Conservation (phyloP, 208 protist genomes). For the Naegleria lovaniensis region DNA sequence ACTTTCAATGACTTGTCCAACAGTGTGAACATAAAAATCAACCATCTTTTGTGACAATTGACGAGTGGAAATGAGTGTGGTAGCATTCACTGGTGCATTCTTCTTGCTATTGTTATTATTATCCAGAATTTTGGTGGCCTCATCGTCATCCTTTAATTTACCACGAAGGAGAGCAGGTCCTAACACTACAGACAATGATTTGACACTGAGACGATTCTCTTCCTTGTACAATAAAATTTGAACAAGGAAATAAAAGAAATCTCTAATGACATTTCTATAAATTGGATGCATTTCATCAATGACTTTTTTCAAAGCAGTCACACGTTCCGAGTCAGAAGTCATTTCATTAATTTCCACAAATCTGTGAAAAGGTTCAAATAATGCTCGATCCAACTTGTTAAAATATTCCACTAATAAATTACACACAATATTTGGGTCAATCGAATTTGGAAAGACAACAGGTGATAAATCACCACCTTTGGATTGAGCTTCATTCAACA, state of each 20-base stretch:
- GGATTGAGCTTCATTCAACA: not conserved
- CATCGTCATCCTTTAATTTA: not conserved
- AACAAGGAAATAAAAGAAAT: not conserved
- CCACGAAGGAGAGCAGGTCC: not conserved
- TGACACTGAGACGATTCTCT: not conserved
- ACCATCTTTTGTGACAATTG: conserved; percentile 7
- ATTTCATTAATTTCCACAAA: not conserved
- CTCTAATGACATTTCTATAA: not conserved
- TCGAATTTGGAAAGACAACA: conserved; percentile 5
- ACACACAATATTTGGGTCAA: conserved; percentile 11
- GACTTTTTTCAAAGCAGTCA: not conserved
- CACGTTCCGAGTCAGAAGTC: not conserved
- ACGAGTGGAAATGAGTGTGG: not conserved
- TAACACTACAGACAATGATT: not conserved
- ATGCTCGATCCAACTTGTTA: not conserved
- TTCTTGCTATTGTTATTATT: not conserved
- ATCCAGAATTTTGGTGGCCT: not conserved
- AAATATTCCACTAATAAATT: not conserved
- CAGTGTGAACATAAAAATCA: not conserved
- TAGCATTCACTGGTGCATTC: not conserved
- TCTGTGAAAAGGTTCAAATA: not conserved
- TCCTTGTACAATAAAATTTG: not conserved
- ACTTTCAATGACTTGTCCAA: conserved; percentile 3
- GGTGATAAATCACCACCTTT: not conserved
- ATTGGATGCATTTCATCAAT: not conserved